A percentile compares a stretch with the other conserved stretches of the same genome.
phyloP scores from a whole-genome alignment of 768 basidiomycete genomes.

The Termitomyces sp. region DNA sequence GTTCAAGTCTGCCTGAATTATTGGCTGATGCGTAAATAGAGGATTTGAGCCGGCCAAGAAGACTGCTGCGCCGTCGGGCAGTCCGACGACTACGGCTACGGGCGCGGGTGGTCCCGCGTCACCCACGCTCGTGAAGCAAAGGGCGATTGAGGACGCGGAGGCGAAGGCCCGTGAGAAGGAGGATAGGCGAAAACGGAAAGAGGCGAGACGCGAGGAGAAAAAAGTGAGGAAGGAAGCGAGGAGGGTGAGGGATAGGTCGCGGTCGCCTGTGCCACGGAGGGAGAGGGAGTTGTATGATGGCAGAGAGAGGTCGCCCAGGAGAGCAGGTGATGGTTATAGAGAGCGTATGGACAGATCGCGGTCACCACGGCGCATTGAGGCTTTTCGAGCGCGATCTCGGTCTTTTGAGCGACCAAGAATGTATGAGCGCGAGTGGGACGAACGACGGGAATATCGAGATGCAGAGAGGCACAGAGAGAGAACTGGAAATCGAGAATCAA shows the following conservation, averaged over 20 bases:
- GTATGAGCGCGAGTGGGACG: not conserved
- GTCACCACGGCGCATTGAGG: slow-evolving; percentile 13
- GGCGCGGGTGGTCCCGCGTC: not conserved
- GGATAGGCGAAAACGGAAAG: slow-evolving; percentile 46
- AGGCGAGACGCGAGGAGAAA: slow-evolving; percentile 47
- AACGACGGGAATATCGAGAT: not conserved
- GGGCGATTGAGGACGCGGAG: slow-evolving; percentile 12
- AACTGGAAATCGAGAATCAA: not conserved
- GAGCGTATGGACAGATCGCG: slow-evolving; percentile 1
- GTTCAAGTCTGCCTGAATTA: not conserved
- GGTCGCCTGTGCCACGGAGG: slow-evolving; percentile 19
- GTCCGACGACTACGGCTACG: slow-evolving; percentile 10
- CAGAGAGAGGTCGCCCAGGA: not conserved
- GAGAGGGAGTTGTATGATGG: slow-evolving; percentile 13
- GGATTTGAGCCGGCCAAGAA: slow-evolving; percentile 64
- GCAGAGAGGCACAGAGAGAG: not conserved
- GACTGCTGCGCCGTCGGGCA: slow-evolving; percentile 17
- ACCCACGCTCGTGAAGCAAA: slow-evolving; percentile 7
- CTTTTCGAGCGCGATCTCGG: slow-evolving; percentile 10
- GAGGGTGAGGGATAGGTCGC: slow-evolving; percentile 18
- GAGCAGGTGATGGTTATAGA: not conserved
- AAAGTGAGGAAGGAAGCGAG: slow-evolving; percentile 22
- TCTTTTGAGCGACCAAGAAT: slow-evolving; percentile 1
- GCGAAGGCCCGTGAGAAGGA: slow-evolving; percentile 34
- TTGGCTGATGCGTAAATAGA: slow-evolving; percentile 27